Evolutionary conservation across 176 grass and related monocot species (phyloP), one percentile per base, ranked within the genome.

Genomic region (Ensete glaucum): DNA sequence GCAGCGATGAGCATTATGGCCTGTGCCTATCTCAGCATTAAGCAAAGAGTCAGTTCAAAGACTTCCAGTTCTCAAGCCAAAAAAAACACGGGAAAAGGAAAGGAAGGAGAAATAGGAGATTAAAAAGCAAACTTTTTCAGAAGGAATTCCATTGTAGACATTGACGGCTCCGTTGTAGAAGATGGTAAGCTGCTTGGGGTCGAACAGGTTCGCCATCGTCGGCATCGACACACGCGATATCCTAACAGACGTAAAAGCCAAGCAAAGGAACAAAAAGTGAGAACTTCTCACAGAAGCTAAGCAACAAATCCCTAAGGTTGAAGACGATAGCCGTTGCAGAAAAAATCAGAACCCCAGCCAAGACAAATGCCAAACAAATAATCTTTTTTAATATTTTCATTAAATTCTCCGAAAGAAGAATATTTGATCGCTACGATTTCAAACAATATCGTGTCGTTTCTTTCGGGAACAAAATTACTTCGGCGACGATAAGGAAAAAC

Each of bases 1-100:
- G 93, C 93, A 25, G 95, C 95, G 73, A 98, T 93, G 74, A 98
- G 85, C 95, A 98, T 89, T 74, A 98, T 98, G 73, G 95, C 95
- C 73, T 93, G 88, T 64, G 95, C 95, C 95, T 98, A 70, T 87
- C 7, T 2, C 81, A 50, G 9, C 11, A 76, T 11, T 17, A 53
- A n/a, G 51, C 2, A 53, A 6, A 52, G 19, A 53, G 50, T 53
- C 9, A 77, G 58, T 23, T 64, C 27, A 3, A 62, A 4, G 9
- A n/a, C 56, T 29, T 11, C 51, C 14, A 43, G 57, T 19, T 50
- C 14, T 26, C 73, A 49, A 76, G 63, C 22, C 0, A 19, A 25
- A 85, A 50, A 77, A 76, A 56, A 78, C 53, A 67, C 19, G 54
- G 21, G 0, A 50, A 11, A 1, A 22, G 23, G 49, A 74, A 58